phyloP scores from a whole-genome alignment of 2,329 filamentous ascomycete species.

The Falciphora oryzae region DNA sequence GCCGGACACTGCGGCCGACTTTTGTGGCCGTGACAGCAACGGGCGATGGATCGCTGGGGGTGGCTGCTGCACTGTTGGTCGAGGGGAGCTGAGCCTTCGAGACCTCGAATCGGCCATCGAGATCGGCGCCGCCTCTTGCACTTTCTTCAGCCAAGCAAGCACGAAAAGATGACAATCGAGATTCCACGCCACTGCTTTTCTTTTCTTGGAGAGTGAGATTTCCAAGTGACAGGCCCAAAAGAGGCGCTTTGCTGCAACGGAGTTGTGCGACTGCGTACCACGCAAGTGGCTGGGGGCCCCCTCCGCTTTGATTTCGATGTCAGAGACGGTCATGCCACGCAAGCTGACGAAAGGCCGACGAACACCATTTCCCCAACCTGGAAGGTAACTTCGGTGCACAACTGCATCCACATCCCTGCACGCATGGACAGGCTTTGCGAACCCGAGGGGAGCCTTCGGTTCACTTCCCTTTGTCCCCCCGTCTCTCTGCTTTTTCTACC shows the following conservation, averaged over 20 bases:
- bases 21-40: neutral
- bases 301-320: too few relatives aligned
- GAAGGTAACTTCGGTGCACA: neutral
- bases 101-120: neutral
- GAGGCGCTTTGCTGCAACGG: too few relatives aligned
- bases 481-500: too few relatives aligned
- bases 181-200: too few relatives aligned
- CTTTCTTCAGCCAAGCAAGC: too few relatives aligned
- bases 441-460: neutral
- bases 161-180: too few relatives aligned
- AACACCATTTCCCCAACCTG: neutral
- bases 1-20: neutral
- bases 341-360: neutral
- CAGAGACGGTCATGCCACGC: too few relatives aligned
- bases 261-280: too few relatives aligned
- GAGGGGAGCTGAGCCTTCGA: neutral
- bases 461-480: neutral
- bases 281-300: too few relatives aligned
- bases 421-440: neutral
- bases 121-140: too few relatives aligned
- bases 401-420: neutral
- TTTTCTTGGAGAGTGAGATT: too few relatives aligned
- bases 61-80: neutral
- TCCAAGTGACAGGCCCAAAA: too few relatives aligned
- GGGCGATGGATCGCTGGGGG: neutral